These are phyloP conservation scores for Boletus smithii DNA, from an alignment of 1,284 basidiomycete species.

Conservation along the genomic window DNA sequence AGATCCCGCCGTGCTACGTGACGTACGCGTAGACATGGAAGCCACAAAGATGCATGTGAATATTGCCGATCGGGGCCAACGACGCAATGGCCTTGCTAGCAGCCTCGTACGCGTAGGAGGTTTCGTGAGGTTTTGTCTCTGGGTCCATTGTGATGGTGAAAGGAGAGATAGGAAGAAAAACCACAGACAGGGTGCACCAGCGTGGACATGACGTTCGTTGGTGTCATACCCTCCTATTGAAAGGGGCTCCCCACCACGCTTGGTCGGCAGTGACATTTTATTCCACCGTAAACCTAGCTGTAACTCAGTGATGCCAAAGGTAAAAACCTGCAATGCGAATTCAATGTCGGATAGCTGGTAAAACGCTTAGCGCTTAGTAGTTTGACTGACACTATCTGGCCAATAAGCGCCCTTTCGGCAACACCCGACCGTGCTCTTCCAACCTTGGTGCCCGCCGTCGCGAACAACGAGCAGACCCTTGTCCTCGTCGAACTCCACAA, in stretches of 20 bases:
- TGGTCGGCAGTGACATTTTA: too few species aligned
- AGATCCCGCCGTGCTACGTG: neutral
- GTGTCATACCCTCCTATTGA: slow-evolving; percentile 17
- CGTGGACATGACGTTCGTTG: slow-evolving; percentile 5
- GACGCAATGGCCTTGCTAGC: slow-evolving; percentile 42
- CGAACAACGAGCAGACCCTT: slow-evolving; percentile 36
- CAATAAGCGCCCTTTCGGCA: slow-evolving; percentile 23
- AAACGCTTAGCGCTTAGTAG: too few species aligned
- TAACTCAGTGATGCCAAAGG: too few species aligned
- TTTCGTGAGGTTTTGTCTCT: slow-evolving; percentile 10
- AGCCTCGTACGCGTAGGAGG: slow-evolving; percentile 22
- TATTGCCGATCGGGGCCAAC: slow-evolving; percentile 44
- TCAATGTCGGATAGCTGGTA: neutral
- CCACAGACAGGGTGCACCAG: neutral
- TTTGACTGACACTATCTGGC: too few species aligned
- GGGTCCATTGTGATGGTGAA: slow-evolving; percentile 13
- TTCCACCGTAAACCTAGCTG: too few species aligned
- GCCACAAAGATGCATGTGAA: slow-evolving; percentile 49
- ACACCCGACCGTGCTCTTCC: slow-evolving; percentile 17
- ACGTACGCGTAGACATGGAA: slow-evolving; percentile 40
- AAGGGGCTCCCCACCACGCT: neutral
- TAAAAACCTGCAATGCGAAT: neutral
- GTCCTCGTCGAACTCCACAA: slow-evolving; percentile 1
- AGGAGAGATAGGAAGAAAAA: neutral
- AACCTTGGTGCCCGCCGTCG: slow-evolving; percentile 30